These are phyloP conservation scores for Helotiales sp. DNA, from an alignment of 2,329 filamentous ascomycete species.

Conservation along the genomic window DNA sequence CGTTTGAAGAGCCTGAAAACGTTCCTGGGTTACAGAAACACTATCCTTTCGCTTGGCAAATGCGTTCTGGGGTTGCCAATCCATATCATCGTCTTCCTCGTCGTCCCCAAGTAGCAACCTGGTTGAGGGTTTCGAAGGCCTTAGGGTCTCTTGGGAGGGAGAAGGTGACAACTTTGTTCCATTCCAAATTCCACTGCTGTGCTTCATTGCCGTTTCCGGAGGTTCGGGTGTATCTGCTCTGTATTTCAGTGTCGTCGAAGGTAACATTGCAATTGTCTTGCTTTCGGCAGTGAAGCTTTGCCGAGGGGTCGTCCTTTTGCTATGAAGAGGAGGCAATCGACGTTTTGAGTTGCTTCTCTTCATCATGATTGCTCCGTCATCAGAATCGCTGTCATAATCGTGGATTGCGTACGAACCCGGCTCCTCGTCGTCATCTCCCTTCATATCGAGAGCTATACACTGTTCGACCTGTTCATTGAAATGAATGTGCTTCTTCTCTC, in stretches of 20 bases:
- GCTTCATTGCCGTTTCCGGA: conserved; percentile 65
- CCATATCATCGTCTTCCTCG: conserved; percentile 55
- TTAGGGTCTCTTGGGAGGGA: conserved; percentile 79
- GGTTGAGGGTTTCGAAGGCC: conserved; percentile 64
- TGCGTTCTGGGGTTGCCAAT: conserved; percentile 49
- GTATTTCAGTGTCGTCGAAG: conserved; percentile 68
- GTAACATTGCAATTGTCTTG: conserved; percentile 71
- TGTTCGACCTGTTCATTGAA: conserved; percentile 97
- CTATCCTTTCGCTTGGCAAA: conserved; percentile 41
- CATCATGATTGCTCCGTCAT: conserved; percentile 66
- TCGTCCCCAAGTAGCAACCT: conserved; percentile 64
- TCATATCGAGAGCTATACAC: conserved; percentile 90
- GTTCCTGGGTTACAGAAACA: conserved; percentile 38
- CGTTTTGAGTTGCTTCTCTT: conserved; percentile 68
- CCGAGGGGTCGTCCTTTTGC: conserved; percentile 46
- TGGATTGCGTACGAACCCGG: conserved; percentile 41
- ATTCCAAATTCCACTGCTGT: conserved; percentile 56
- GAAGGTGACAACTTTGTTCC: conserved; percentile 59
- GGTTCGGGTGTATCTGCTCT: conserved; percentile 66
- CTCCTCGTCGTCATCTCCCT: conserved; percentile 76
- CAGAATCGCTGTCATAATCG: conserved; percentile 62
- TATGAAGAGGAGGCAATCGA: conserved; percentile 46
- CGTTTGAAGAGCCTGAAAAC: conserved; percentile 36
- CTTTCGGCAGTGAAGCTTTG: conserved; percentile 60
- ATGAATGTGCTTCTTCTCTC: conserved; percentile 87